Percentiles rank a stretch among this genome's conserved stretches.
Evolutionary conservation across 306 rosid species (phyloP).

Genomic region (Inga oerstediana): DNA sequence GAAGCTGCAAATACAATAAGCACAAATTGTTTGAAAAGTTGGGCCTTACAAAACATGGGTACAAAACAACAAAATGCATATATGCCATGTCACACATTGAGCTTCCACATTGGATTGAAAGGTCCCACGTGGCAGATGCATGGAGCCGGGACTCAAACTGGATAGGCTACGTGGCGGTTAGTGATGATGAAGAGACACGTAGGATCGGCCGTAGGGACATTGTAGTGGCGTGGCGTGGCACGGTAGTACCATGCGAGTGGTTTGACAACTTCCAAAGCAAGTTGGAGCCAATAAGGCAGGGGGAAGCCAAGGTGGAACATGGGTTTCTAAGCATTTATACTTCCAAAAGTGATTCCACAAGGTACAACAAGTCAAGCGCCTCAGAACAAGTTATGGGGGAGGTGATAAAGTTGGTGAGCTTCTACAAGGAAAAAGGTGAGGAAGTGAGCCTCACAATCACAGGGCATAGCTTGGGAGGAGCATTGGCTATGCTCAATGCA

Average conservation of each 20-base stretch:
- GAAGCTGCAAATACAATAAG: slow-evolving; percentile 60
- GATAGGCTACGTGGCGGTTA: slow-evolving; percentile 66
- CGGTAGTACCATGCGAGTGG: slow-evolving; percentile 72
- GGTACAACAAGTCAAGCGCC: slow-evolving; percentile 69
- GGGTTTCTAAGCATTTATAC: slow-evolving; percentile 64
- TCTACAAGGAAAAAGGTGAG: slow-evolving; percentile 48
- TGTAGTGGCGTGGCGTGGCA: slow-evolving; percentile 70
- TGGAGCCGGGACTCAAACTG: slow-evolving; percentile 82
- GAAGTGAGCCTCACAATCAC: slow-evolving; percentile 67
- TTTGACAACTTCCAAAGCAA: slow-evolving; percentile 58
- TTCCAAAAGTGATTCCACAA: slow-evolving; percentile 51
- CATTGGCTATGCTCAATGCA: slow-evolving; percentile 63
- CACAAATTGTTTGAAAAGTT: slow-evolving; percentile 45
- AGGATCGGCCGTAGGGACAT: slow-evolving; percentile 69
- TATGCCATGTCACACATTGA: slow-evolving; percentile 69
- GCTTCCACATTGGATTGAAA: slow-evolving; percentile 66
- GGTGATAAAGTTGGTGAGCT: slow-evolving; percentile 37
- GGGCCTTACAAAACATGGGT: slow-evolving; percentile 47
- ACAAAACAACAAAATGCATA: slow-evolving; percentile 51
- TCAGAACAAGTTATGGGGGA: slow-evolving; percentile 69
- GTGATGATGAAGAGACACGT: slow-evolving; percentile 52
- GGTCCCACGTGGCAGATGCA: slow-evolving; percentile 44
- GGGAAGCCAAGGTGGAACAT: slow-evolving; percentile 62
- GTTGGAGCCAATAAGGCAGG: slow-evolving; percentile 47
- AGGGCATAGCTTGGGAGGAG: slow-evolving; percentile 82